These are phyloP conservation scores for Talaromyces ruber DNA, from an alignment of 495 filamentous ascomycete species.

Conservation along the genomic window DNA sequence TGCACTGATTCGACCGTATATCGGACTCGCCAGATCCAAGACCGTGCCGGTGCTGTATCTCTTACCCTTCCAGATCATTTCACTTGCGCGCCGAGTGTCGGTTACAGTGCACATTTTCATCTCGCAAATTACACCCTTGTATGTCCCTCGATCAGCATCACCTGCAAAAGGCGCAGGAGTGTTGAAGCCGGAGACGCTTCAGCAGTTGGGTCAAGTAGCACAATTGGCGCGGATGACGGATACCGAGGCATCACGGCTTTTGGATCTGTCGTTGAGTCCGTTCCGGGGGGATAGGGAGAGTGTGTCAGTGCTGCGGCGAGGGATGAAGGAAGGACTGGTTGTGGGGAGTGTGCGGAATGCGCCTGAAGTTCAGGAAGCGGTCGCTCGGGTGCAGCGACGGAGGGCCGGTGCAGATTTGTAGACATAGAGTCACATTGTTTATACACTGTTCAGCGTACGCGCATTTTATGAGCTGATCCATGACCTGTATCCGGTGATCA, in stretches of 20 bases:
- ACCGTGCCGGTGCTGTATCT: slow-evolving; percentile 45
- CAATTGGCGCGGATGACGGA: slow-evolving; percentile 47
- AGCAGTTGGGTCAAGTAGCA: slow-evolving; percentile 33
- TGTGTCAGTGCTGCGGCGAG: slow-evolving; percentile 48
- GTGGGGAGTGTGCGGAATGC: slow-evolving; percentile 63
- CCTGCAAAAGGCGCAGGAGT: slow-evolving; percentile 8
- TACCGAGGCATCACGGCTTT: slow-evolving; percentile 55
- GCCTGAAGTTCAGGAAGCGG: slow-evolving; percentile 66
- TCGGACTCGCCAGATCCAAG: neutral
- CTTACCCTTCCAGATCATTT: slow-evolving; percentile 80
- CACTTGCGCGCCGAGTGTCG: slow-evolving; percentile 65
- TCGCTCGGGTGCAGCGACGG: slow-evolving; percentile 53
- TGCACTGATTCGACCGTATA: slow-evolving; percentile 25
- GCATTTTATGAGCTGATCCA: neutral
- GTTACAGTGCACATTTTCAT: slow-evolving; percentile 87
- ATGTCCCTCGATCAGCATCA: slow-evolving; percentile 22
- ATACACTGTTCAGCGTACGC: neutral
- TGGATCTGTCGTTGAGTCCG: slow-evolving; percentile 75
- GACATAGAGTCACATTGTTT: neutral
- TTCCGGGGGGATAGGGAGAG: slow-evolving; percentile 63
- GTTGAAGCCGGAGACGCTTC: slow-evolving; percentile 25
- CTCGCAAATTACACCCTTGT: slow-evolving; percentile 55
- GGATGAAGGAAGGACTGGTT: slow-evolving; percentile 70
- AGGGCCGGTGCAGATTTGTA: slow-evolving; percentile 19
- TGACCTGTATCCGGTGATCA: neutral